A percentile compares a stretch with the other conserved stretches of the same genome.
phyloP scores from a whole-genome alignment of 805 yeast species.

The Cyberlindnera lachancei region DNA sequence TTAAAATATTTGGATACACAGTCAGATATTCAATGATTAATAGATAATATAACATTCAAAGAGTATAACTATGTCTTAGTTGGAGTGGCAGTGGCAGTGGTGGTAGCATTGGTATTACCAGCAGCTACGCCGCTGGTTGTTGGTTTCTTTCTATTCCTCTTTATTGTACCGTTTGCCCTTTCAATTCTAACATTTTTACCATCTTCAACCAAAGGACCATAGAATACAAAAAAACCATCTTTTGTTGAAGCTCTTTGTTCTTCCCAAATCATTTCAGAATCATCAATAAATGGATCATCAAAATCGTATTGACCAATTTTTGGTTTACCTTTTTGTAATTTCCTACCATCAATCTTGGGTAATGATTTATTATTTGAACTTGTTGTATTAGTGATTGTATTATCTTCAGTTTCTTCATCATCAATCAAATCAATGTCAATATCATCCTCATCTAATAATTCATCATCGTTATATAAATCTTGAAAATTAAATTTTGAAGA shows the following conservation, averaged over 20 bases:
- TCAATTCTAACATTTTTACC: conserved; percentile 40
- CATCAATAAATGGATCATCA: conserved; percentile 95
- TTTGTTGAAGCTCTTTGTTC: conserved; percentile 88
- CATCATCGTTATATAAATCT: conserved; percentile 47
- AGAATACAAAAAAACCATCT: conserved; percentile 93
- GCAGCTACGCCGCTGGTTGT: no score
- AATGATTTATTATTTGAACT: no score
- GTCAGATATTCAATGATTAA: no score
- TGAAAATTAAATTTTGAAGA: conserved; percentile 50
- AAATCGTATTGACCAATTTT: conserved; percentile 87
- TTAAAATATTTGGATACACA: not conserved
- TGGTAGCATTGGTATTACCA: no score
- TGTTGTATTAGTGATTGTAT: no score
- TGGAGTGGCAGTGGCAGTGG: not conserved
- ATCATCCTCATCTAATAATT: conserved; percentile 39
- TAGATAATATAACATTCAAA: not conserved
- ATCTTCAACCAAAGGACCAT: conserved; percentile 80
- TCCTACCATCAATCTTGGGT: conserved; percentile 35
- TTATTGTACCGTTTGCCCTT: conserved; percentile 36
- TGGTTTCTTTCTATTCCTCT: conserved; percentile 29
- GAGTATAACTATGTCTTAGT: not conserved
- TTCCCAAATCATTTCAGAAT: conserved; percentile 85
- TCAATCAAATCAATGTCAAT: conserved; percentile 35
- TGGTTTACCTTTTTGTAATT: conserved; percentile 48
- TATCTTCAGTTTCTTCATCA: conserved; percentile 26